A percentile compares a stretch with the other conserved stretches of the same genome.
Evolutionary conservation across 257 asterid genomes (phyloP).

Genomic region (Craterostigma plantagineum): DNA sequence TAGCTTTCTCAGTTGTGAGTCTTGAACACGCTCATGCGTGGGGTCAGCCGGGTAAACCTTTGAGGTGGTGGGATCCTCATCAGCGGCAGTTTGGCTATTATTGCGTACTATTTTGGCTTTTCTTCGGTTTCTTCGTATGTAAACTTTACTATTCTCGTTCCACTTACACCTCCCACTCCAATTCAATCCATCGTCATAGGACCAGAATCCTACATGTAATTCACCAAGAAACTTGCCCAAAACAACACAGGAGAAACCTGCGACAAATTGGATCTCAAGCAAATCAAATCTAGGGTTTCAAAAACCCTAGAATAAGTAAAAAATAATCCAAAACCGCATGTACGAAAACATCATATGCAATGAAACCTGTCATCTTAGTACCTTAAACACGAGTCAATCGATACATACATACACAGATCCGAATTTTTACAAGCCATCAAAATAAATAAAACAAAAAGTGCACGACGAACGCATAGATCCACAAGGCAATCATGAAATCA

Average conservation of each 20-base stretch:
- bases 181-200: constrained; percentile 17
- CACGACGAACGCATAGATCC: no score
- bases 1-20: not conserved
- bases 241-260: constrained; percentile 21
- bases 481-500: constrained; percentile 2
- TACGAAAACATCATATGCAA: constrained; percentile 1
- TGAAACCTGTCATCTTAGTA: not conserved
- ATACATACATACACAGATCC: constrained; percentile 13
- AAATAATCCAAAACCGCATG: constrained; percentile 10
- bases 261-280: constrained; percentile 4
- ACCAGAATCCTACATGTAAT: constrained; percentile 44
- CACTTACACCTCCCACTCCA: constrained; percentile 18
- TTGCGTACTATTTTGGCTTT: constrained; percentile 13
- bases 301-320: constrained; percentile 18
- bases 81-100: constrained; percentile 3
- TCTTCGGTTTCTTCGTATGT: constrained; percentile 19
- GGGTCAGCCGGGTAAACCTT: not conserved
- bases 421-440: constrained; percentile 6
- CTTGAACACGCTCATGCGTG: not conserved
- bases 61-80: constrained; percentile 9
- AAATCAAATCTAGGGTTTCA: constrained; percentile 24
- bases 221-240: constrained; percentile 8
- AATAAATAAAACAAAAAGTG: constrained; percentile 1
- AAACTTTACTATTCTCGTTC: constrained; percentile 26
- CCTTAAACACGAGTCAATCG: constrained; percentile 13